Evolutionary conservation across 257 asterid genomes (phyloP).

Genomic region (Nicotiana benthamiana): DNA sequence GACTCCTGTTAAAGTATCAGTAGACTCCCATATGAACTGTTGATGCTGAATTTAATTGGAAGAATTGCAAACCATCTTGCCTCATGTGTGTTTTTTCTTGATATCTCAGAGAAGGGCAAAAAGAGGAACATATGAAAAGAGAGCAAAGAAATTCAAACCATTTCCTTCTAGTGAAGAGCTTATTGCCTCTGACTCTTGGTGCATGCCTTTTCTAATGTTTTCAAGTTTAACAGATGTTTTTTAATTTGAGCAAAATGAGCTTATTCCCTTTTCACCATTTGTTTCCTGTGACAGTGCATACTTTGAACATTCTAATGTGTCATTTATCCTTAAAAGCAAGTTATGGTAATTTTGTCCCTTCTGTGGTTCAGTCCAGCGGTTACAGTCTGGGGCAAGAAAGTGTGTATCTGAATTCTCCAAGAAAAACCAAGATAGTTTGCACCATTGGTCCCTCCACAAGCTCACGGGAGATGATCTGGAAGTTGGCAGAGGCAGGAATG

Average conservation of each 20-base stretch:
- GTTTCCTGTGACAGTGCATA: not conserved
- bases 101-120: not conserved
- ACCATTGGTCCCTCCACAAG: slow-evolving; percentile 97
- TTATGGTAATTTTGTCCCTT: slow-evolving; percentile 3
- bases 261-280: not conserved
- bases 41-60: not conserved
- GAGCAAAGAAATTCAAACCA: not conserved
- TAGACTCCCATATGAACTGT: not conserved
- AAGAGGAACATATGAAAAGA: not conserved
- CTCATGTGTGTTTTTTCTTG: not conserved
- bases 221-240: not conserved
- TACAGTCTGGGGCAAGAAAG: slow-evolving; percentile 28
- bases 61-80: not conserved
- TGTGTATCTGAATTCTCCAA: slow-evolving; percentile 31
- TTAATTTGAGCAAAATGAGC: not conserved
- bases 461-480: slow-evolving; percentile 98
- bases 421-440: slow-evolving; percentile 93
- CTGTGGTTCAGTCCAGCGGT: slow-evolving; percentile 39
- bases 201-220: not conserved
- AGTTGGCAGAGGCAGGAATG: slow-evolving; percentile 94
- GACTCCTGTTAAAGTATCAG: not conserved
- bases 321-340: not conserved
- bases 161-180: not conserved
- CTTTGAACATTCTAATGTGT: not conserved
- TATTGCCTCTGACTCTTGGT: not conserved